Evolutionary conservation across 257 asterid species (phyloP).

Genomic region (Agastache rugosa): DNA sequence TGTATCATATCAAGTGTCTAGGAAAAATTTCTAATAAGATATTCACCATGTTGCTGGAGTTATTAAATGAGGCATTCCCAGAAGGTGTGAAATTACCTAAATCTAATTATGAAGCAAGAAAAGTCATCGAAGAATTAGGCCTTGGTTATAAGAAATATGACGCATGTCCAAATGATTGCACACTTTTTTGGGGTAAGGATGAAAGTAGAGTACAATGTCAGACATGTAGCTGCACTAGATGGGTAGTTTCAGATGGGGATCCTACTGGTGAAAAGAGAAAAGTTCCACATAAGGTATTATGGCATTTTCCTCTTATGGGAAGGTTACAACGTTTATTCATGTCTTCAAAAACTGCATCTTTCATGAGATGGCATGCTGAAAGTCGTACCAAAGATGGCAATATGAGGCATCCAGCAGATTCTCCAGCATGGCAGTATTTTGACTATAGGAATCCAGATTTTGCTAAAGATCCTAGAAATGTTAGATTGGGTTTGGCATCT

Average conservation of each 20-base stretch:
- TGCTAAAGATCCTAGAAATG: constrained; percentile 30
- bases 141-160: constrained; percentile 2
- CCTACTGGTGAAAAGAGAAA: not conserved
- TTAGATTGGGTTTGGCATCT: constrained; percentile 27
- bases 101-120: not conserved
- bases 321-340: not conserved
- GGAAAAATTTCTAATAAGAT: not conserved
- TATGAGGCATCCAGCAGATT: constrained; percentile 23
- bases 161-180: constrained; percentile 14
- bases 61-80: not conserved
- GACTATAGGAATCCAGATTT: not conserved
- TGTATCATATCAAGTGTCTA: not conserved
- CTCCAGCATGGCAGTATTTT: constrained; percentile 22
- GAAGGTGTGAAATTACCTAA: not conserved
- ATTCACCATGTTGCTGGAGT: not conserved
- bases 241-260: constrained; percentile 2
- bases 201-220: not conserved
- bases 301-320: not conserved
- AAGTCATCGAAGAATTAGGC: not conserved
- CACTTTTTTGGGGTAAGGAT: not conserved
- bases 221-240: not conserved
- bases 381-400: not conserved
- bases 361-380: constrained; percentile 17
- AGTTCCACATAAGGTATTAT: not conserved
- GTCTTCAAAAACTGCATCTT: not conserved